phyloP scores from a whole-genome alignment of 1,284 basidiomycete genomes.

The Anthracocystis panici-leucophaei region DNA sequence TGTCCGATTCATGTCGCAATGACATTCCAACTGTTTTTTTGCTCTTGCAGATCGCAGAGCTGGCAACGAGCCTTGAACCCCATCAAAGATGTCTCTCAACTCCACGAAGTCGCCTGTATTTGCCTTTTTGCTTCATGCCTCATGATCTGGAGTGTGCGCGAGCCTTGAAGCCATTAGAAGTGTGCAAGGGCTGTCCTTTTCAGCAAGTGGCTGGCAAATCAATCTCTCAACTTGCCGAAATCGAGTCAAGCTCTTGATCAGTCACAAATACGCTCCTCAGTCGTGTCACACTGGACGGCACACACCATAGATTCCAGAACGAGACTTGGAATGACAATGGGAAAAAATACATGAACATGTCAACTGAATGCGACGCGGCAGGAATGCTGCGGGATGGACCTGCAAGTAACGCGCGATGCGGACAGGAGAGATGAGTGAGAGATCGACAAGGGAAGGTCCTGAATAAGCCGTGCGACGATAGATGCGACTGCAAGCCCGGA shows the following conservation, averaged over 20 bases:
- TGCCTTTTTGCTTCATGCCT: no score
- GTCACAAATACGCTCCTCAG: neutral
- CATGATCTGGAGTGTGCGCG: no score
- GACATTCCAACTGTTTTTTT: neutral
- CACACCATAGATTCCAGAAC: conserved; percentile 1
- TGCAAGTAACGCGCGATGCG: neutral
- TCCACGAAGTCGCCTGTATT: no score
- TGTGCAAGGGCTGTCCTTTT: no score
- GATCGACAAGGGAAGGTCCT: conserved; percentile 15
- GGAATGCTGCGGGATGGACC: neutral
- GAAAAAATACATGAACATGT: conserved; percentile 5
- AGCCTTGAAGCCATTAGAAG: no score
- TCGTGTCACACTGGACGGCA: neutral
- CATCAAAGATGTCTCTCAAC: no score
- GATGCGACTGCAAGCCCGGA: neutral
- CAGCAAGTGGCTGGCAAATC: no score
- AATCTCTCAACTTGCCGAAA: no score
- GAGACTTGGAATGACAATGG: neutral
- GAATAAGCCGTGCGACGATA: conserved; percentile 3
- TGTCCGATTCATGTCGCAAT: conserved; percentile 48
- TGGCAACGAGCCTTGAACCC: neutral
- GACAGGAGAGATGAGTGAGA: conserved; percentile 12
- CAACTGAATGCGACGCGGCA: conserved; percentile 5
- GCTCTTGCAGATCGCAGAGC: neutral
- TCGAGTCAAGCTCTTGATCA: neutral